Percentiles rank a stretch among this genome's conserved stretches.
phyloP scores from a whole-genome alignment of 1,139 yeast genomes.

The Candida sojae region DNA sequence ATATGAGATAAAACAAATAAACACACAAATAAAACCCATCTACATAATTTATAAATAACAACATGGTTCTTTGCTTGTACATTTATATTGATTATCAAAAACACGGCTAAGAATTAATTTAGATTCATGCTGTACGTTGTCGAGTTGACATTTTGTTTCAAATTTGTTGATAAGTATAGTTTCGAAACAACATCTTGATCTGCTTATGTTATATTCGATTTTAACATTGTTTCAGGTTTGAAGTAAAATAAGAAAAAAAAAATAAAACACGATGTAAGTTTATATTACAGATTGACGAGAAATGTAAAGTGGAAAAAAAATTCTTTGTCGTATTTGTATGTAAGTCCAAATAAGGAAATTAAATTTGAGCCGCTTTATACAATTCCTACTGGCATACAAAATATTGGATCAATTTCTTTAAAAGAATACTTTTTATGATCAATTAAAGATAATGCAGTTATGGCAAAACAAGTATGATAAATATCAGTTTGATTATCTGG shows the following conservation, averaged over 20 bases:
- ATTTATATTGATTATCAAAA: too few relatives aligned
- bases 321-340: not conserved
- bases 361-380: conserved; percentile 27
- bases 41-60: too few relatives aligned
- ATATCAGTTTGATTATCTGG: conserved; percentile 91
- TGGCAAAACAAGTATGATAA: conserved; percentile 87
- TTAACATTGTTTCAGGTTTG: too few relatives aligned
- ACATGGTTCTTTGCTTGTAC: too few relatives aligned
- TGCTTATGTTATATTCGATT: too few relatives aligned
- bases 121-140: not conserved
- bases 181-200: not conserved
- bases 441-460: conserved; percentile 81
- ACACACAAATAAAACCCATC: too few relatives aligned
- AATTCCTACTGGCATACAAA: conserved; percentile 70
- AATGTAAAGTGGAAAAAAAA: not conserved
- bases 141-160: not conserved
- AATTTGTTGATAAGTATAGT: not conserved
- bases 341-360: not conserved
- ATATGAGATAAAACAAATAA: too few relatives aligned
- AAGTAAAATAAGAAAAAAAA: too few relatives aligned
- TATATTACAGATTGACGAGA: not conserved
- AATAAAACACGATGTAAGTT: too few relatives aligned
- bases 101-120: too few relatives aligned
- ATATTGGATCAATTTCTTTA: conserved; percentile 73
- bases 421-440: conserved; percentile 53